These are phyloP conservation scores for Coccinonectria pachysandricola DNA, from an alignment of 2,329 filamentous ascomycete genomes.

Conservation along the genomic window DNA sequence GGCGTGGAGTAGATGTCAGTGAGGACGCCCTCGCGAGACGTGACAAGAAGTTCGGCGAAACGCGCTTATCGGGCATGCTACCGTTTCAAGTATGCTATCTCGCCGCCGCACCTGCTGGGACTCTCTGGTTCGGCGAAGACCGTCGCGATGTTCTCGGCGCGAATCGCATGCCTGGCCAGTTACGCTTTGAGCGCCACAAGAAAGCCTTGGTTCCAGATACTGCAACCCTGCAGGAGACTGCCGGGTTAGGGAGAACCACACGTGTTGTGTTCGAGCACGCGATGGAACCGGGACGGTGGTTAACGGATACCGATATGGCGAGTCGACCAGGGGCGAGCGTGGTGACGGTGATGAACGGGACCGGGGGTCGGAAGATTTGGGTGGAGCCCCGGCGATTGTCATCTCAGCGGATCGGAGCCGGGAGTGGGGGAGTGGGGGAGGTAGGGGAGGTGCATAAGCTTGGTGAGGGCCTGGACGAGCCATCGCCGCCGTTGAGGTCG, in stretches of 20 bases:
- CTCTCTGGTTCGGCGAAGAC: constrained; percentile 18
- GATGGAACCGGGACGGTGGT: constrained; percentile 1
- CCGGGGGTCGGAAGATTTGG: constrained; percentile 1
- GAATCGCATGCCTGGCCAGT: constrained; percentile 19
- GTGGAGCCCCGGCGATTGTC: constrained; percentile 7
- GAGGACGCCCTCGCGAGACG: constrained; percentile 10
- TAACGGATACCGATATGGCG: constrained; percentile 10
- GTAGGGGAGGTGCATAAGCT: no score
- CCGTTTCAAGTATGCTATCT: constrained; percentile 18
- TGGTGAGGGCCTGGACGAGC: no score
- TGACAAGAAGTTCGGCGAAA: constrained; percentile 5
- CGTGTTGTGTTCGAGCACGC: constrained; percentile 11
- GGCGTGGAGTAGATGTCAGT: constrained; percentile 9
- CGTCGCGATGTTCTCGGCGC: constrained; percentile 16
- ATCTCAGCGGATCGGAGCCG: no score
- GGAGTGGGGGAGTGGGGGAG: no score
- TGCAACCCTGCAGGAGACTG: no score
- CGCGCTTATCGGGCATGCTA: constrained; percentile 15
- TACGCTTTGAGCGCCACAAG: constrained; percentile 13
- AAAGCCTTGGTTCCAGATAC: no score
- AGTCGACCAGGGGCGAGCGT: constrained; percentile 8
- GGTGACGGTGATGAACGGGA: constrained; percentile 6
- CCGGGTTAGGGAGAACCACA: no score
- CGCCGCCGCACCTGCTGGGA: constrained; percentile 9
- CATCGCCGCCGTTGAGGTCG: no score